Evolutionary conservation across 805 yeast genomes (phyloP), one percentile per base, ranked within the genome.

Genomic region (Pichia cephalocereana): DNA sequence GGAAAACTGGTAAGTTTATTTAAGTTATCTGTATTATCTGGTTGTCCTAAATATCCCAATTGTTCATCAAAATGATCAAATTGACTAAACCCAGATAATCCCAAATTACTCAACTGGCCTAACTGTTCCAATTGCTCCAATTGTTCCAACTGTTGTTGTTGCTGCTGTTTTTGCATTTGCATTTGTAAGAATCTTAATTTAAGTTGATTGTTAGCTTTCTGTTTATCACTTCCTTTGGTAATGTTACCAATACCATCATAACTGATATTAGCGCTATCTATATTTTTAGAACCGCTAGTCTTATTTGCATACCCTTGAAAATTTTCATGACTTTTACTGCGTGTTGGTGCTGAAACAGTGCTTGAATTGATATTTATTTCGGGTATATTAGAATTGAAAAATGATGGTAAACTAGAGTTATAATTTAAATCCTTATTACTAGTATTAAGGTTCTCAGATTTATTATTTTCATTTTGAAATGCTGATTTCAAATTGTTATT

Each of bases 111-210:
- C 9, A 41, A 14, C 31, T 32, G 34, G 1, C 28, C 38, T 31
- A 41, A 6, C 15, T 30, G 44, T 31, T 43, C 45, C 31, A 43
- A 23, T 19, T 31, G 41, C 11, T 38, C 43, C 31, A 39, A 19
- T 14, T 40, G 40, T 41, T 27, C 54, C 44, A 37, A 47, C 47
- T 46, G 54, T 15, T 23, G 27, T n/a, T 48, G 52, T 27, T 44
- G 53, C 30, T 41, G 48, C 15, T 45, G 50, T 43, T 44, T 50
- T 23, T 31, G 17, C 34, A 15, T 15, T 17, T 30, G 39, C 11
- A 37, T 17, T 18, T n/a, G 34, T 8, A 10, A 17, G 11, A 17
- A 14, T 19, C 27, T 34, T 36, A 30, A 19, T 26, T 31, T 31
- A 12, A 17, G 39, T 15, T 42, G 45, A 19, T 42, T 30, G 6